These are phyloP conservation scores for Nakaseomyces kungkrabaensis DNA, from an alignment of 1,139 yeast genomes.

Conservation along the genomic window DNA sequence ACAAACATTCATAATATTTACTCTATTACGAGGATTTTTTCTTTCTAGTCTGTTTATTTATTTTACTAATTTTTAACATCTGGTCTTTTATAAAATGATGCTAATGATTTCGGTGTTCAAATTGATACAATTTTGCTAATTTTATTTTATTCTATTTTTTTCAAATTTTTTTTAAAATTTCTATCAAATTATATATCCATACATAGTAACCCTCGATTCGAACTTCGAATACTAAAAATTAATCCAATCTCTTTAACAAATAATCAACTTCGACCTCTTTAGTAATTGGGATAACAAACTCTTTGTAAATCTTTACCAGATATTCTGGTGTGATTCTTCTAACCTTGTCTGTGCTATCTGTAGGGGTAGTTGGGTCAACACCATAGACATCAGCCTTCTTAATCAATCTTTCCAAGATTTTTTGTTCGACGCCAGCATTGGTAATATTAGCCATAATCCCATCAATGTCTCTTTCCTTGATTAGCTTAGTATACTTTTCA, in stretches of 20 bases:
- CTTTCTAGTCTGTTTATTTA: not conserved
- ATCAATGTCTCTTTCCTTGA: constrained; percentile 50
- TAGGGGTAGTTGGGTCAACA: constrained; percentile 55
- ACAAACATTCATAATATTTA: no score
- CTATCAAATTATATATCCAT: not conserved
- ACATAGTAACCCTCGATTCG: no score
- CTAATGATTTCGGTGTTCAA: no score
- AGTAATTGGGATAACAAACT: constrained; percentile 84
- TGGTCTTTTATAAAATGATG: not conserved
- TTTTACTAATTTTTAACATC: not conserved
- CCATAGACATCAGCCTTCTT: constrained; percentile 82
- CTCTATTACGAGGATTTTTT: not conserved
- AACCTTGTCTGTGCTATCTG: constrained; percentile 46
- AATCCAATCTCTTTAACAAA: constrained; percentile 66
- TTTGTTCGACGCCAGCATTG: constrained; percentile 74
- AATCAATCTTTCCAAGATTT: constrained; percentile 65
- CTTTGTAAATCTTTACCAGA: constrained; percentile 73
- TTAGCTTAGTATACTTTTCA: constrained; percentile 53
- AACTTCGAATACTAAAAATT: not conserved
- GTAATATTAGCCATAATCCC: constrained; percentile 81
- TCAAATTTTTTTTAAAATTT: not conserved
- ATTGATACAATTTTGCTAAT: not conserved
- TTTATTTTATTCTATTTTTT: not conserved
- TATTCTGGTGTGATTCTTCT: constrained; percentile 74
- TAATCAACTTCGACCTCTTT: constrained; percentile 93